Base-by-base conservation (phyloP, 2,329 filamentous ascomycete genomes). In the Apiospora arundinis region DNA sequence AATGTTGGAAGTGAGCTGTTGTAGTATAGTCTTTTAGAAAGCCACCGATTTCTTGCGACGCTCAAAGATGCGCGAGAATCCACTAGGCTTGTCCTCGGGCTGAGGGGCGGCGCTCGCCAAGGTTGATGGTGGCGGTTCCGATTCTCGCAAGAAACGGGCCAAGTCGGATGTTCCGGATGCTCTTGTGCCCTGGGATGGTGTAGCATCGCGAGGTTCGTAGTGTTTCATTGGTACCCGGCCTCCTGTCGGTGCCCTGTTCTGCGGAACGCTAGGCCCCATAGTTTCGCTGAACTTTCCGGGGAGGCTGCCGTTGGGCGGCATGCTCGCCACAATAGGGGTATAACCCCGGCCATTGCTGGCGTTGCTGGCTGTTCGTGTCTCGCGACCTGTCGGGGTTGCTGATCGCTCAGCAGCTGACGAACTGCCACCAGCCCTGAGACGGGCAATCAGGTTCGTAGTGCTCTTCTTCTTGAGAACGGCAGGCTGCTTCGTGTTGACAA, bases 101-200 rank as follows among this genome's bases (percentile, higher is more conserved):
- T 75, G 75, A 28, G 79, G 78, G n/a, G 77, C 71, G 8, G 77
- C 76, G 2, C 76, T 73, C 18, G 76, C 71, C 37, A 79, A 74
- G 32, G 81, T 76, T 1, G 77, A 74, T 18, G 86, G 84, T 1
- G 91, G 90, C 3, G 92, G 92, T 45, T 86, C 91, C 18, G 92
- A 92, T 76, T 90, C 90, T 69, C 87, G 89, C 44, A 96, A 82
- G 79, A 95, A 95, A 69, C 90, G 89, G 0, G 93, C 92, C 63
- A 95, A 81, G 68, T 94, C 92, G 23, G 88, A 87, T 2, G 92
- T 94, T 63, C 83, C 92, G n/a, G 88, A 87, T 2, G 92, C 94
- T 65, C 83, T 81, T n/a, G 81, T 81, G 8, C 79, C 80, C 4
- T 80, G 74, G n/a, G 80, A 78, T 46, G 83, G 81, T 3, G 88